phyloP scores from a whole-genome alignment of 768 basidiomycete species.

The Bullera alba region DNA sequence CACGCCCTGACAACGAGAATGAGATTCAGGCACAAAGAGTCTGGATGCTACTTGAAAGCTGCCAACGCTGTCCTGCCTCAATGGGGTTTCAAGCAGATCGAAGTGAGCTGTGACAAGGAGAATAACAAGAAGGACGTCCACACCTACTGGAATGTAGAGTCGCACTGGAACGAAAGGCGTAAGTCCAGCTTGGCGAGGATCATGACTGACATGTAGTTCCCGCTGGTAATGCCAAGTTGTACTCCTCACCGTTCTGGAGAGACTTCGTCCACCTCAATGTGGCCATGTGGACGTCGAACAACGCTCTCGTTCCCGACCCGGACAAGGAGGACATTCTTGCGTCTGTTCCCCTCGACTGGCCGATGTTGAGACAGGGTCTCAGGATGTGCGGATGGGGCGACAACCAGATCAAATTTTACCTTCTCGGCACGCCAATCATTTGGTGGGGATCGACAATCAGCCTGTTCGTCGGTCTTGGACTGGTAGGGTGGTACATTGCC shows the following conservation, averaged over 20 bases:
- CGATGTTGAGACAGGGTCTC: conserved; percentile 76
- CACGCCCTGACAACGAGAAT: conserved; percentile 86
- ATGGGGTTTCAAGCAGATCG: conserved; percentile 99
- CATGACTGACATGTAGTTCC: conserved; percentile 57
- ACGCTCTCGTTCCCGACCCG: conserved; percentile 91
- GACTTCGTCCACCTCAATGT: conserved; percentile 99
- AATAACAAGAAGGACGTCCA: conserved; percentile 71
- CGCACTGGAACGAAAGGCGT: conserved; percentile 93
- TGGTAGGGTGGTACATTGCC: conserved; percentile 62
- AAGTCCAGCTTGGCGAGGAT: conserved; percentile 46
- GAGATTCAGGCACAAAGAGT: conserved; percentile 66
- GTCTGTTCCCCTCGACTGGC: conserved; percentile 88
- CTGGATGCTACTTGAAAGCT: conserved; percentile 84
- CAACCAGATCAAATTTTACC: conserved; percentile 78
- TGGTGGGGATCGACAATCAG: conserved; percentile 79
- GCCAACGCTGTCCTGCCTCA: conserved; percentile 83
- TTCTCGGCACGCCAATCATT: conserved; percentile 83
- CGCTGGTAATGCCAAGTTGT: conserved; percentile 69
- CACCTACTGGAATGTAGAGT: conserved; percentile 98
- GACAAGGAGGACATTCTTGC: conserved; percentile 98
- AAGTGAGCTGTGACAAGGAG: conserved; percentile 87
- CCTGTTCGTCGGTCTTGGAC: conserved; percentile 48
- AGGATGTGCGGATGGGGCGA: conserved; percentile 98
- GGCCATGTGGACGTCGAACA: conserved; percentile 99
- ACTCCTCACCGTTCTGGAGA: conserved; percentile 82